Evolutionary conservation across 805 yeast genomes (phyloP).

Genomic region (Isabelozyma rhagii): DNA sequence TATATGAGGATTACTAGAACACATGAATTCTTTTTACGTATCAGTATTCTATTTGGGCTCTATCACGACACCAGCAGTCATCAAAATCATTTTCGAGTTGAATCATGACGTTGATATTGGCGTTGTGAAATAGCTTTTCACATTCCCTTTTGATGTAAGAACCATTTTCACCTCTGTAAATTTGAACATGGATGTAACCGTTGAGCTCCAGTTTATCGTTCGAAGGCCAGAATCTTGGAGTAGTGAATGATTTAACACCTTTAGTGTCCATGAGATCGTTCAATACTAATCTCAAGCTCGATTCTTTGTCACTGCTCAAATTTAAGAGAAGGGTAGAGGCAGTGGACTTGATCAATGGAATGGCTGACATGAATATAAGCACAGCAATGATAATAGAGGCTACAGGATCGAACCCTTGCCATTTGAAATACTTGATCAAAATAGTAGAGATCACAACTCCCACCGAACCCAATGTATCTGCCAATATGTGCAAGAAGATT

Average conservation of each 20-base stretch:
- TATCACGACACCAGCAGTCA: conserved; percentile 60
- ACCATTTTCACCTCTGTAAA: conserved; percentile 61
- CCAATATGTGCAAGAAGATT: conserved; percentile 86
- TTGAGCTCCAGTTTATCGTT: conserved; percentile 18
- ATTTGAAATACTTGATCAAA: conserved; percentile 59
- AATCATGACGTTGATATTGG: conserved; percentile 53
- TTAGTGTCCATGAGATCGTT: conserved; percentile 66
- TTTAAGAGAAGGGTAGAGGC: conserved; percentile 69
- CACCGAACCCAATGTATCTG: conserved; percentile 94
- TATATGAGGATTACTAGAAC: too few relatives aligned
- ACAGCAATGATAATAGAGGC: conserved; percentile 86
- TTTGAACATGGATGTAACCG: conserved; percentile 85
- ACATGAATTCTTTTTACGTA: too few relatives aligned
- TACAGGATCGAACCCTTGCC: conserved; percentile 86
- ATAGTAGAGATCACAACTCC: conserved; percentile 93
- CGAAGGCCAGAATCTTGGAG: conserved; percentile 89
- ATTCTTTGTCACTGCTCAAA: conserved; percentile 58
- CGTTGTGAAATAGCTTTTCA: conserved; percentile 48
- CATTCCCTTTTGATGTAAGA: conserved; percentile 59
- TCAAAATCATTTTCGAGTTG: conserved; percentile 68
- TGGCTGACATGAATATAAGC: conserved; percentile 74
- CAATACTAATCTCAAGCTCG: conserved; percentile 57
- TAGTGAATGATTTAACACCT: conserved; percentile 81
- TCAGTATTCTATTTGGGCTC: background rate
- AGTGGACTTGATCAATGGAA: conserved; percentile 81